Conservation (phyloP, 202 grass and related monocot species). For the Sporobolus alterniflorus region DNA sequence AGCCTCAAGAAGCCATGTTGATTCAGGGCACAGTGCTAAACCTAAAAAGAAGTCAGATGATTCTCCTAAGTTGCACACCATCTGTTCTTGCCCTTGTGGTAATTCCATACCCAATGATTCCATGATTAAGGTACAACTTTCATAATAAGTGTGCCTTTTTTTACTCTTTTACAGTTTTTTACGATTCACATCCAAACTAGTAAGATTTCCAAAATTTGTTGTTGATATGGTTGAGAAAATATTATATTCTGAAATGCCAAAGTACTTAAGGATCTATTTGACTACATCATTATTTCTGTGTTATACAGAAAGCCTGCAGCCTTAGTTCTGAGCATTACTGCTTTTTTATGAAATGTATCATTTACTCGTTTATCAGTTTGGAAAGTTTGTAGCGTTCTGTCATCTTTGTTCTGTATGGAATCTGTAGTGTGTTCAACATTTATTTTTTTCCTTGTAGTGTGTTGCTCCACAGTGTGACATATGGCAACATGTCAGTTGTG, state of each 20-base stretch:
- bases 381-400: neutral
- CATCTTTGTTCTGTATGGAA: slow-evolving; percentile 11
- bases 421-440: slow-evolving; percentile 16
- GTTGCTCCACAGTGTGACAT: slow-evolving; percentile 64
- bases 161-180: slow-evolving; percentile 1
- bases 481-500: slow-evolving; percentile 77
- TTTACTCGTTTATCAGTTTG: neutral
- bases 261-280: neutral
- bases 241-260: neutral
- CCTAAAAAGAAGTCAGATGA: slow-evolving; percentile 34
- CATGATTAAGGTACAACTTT: slow-evolving; percentile 43
- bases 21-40: slow-evolving; percentile 7
- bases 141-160: slow-evolving; percentile 10
- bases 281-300: neutral
- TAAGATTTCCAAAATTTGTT: slow-evolving; percentile 3
- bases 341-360: slow-evolving; percentile 8
- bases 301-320: slow-evolving; percentile 14
- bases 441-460: slow-evolving; percentile 64
- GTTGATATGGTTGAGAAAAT: neutral
- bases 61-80: slow-evolving; percentile 9
- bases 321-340: neutral
- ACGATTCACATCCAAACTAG: neutral
- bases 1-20: slow-evolving; percentile 18
- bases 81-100: slow-evolving; percentile 44
- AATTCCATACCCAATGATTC: slow-evolving; percentile 29